Percentiles rank a stretch among this genome's conserved stretches.
Evolutionary conservation across 805 yeast species (phyloP).

Genomic region (Starmerella etchellsii): DNA sequence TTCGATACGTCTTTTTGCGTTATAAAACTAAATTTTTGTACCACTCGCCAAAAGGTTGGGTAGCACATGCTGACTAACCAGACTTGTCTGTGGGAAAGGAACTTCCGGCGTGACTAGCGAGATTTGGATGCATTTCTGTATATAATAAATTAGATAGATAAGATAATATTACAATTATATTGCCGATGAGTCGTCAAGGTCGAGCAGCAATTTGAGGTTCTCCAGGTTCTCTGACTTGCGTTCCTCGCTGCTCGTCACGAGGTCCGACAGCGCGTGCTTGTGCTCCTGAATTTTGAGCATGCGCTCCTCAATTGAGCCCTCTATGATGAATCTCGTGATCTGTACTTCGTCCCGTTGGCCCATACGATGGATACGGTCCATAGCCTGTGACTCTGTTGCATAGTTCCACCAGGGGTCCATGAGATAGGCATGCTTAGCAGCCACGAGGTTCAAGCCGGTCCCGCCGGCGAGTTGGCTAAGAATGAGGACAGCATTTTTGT

Average conservation of each 20-base stretch:
- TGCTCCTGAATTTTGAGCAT: conserved; percentile 81
- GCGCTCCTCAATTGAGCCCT: conserved; percentile 71
- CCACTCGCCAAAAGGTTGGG: no score
- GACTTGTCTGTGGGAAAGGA: no score
- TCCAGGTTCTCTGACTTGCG: conserved; percentile 27
- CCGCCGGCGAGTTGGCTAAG: conserved; percentile 87
- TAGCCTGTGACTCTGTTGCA: conserved; percentile 81
- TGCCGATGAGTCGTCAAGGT: conserved; percentile 13
- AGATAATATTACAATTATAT: neutral
- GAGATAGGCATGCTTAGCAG: conserved; percentile 72
- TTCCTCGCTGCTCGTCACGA: conserved; percentile 28
- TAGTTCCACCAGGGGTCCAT: conserved; percentile 99
- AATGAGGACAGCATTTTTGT: conserved; percentile 38
- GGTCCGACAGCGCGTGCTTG: conserved; percentile 34
- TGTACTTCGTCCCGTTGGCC: conserved; percentile 67
- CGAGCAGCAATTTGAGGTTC: conserved; percentile 28
- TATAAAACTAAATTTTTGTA: no score
- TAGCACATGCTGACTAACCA: no score
- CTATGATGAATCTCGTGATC: conserved; percentile 68
- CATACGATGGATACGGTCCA: conserved; percentile 80
- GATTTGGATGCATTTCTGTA: no score
- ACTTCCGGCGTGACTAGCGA: no score
- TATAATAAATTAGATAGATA: neutral
- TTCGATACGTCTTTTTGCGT: conserved; percentile 25
- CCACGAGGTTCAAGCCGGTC: conserved; percentile 77